Base-by-base conservation (phyloP, 768 basidiomycete genomes). In the Amanita inopinata region DNA sequence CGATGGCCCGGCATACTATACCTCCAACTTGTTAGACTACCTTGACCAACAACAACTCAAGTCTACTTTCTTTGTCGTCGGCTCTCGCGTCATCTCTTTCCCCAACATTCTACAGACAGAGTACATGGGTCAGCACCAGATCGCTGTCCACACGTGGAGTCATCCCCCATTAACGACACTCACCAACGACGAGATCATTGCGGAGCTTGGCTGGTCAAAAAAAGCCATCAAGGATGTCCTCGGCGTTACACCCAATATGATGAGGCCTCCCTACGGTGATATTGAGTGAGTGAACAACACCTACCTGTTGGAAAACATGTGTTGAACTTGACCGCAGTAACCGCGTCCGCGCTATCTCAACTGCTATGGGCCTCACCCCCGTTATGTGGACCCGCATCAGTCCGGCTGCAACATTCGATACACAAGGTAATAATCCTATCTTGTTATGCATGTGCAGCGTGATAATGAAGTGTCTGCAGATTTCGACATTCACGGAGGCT, bases 31-130 rank as follows among this genome's bases (percentile, higher is more conserved):
- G 6, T 65, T 93, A 47, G 56, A 70, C 40, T 91, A 84, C 61
- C 67, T 91, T 24, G 70, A 80, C 46, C 56, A 71, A 32, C 54
- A 70, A 38, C 63, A 78, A 38, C 67, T 93, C 57, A 80, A 76
- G 56, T 73, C 86, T 2, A 94, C 91, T 1, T 90, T 93, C 70
- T 94, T 91, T 60, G 73, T 79, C 47, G 84, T 91, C 47, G 87
- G 90, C 35, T 90, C 88, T 14, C 79, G 89, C 39, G 77, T 65
- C 34, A 72, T 89, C 48, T 78, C 77, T 0, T 75, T 78, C 59
- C 87, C 87, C 1, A 58, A 64, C 17, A 76, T 76, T 51, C 62
- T 88, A 5, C 86, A 85, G 55, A 61, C 70, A 12, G 76, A 91
- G 65, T 89, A 87, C 65, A 75, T 88, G 70, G 55, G 56, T 23